Base-by-base conservation (phyloP, 192 early-diverging fungal genomes). In the Gamsiella multidivaricata region DNA sequence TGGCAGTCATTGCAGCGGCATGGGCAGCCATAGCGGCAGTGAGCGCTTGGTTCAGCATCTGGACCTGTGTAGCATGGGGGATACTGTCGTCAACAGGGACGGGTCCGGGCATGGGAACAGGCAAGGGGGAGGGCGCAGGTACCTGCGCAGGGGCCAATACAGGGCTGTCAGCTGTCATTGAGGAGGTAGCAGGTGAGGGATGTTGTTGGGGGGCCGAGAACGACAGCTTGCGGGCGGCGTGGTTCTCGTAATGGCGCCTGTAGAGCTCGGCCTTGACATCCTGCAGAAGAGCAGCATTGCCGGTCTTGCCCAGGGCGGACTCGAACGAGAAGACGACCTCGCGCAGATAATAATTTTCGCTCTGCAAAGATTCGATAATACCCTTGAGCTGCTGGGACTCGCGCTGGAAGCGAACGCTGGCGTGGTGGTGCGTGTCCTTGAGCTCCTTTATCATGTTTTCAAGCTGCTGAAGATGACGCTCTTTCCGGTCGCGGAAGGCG, bases 401-500 rank as follows among this genome's bases (percentile, higher is more conserved):
- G 32, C 62, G 79, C 25, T 80, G 70, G 47, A 50, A 67, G n/a
- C 70, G 72, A 5, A 62, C 14, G 6, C 31, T 42, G 14, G 86
- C 71, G 51, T 82, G 78, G 55, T 87, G 79, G 29, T 84, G 83
- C n/a, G 81, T 81, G 29, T 90, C 87, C 20, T 89, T 84, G 46
- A 94, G 82, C 28, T 85, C 85, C 65, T 88, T 82, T 52, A 94
- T 91, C 42, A 88, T 84, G 37, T 82, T 87, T 81, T 96, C 94
- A 3, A 96, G 82, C 23, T 90, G 83, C 50, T 88, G 79, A 25
- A 94, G 78, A 61, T 96, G 92, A 33, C 85, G 84, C 65, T 94
- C 89, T 61, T 92, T 93, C 56, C 94, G 85, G 80, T 96, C 94
- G 41, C 94, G 90, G 73, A 96, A 96, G 3, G 94, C 94, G 11